Percentiles rank a stretch among this genome's conserved stretches.
Conservation (phyloP, 768 basidiomycete species). For the Termitomyces sp. region DNA sequence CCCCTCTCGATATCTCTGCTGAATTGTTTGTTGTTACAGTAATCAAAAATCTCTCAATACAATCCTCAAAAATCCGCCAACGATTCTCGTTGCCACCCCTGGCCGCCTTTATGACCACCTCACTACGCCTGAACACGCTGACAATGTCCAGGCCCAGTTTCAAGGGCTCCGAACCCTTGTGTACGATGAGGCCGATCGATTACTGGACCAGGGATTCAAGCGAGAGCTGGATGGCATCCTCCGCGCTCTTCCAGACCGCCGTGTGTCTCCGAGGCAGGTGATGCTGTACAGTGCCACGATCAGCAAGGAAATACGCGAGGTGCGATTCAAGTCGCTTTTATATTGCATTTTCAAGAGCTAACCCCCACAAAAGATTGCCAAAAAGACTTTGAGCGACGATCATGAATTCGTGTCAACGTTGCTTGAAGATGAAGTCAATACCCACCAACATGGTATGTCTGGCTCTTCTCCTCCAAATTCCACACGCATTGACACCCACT, state of each 20-base stretch:
- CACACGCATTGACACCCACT: neutral
- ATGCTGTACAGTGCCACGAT: conserved; percentile 73
- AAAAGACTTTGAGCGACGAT: conserved; percentile 18
- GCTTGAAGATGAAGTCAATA: conserved; percentile 48
- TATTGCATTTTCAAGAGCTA: neutral
- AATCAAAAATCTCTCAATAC: conserved; percentile 8
- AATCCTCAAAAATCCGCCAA: conserved; percentile 23
- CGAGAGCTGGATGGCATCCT: conserved; percentile 63
- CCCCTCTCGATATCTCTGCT: neutral
- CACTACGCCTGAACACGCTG: conserved; percentile 21
- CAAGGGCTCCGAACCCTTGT: conserved; percentile 39
- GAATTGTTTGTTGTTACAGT: neutral
- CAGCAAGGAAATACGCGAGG: conserved; percentile 58
- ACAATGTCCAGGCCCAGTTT: conserved; percentile 22
- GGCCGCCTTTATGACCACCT: conserved; percentile 72
- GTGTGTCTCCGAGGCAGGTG: conserved; percentile 54
- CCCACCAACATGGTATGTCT: conserved; percentile 51
- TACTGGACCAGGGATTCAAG: conserved; percentile 71
- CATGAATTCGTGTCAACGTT: conserved; percentile 55
- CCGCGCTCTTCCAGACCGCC: conserved; percentile 29
- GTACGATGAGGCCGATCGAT: conserved; percentile 70
- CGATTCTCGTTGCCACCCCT: conserved; percentile 70
- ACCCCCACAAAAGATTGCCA: conserved; percentile 11
- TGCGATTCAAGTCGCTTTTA: conserved; percentile 15
- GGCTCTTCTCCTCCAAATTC: neutral